These are phyloP conservation scores for Malus orientalis DNA, from an alignment of 306 rosid genomes.

Conservation along the genomic window DNA sequence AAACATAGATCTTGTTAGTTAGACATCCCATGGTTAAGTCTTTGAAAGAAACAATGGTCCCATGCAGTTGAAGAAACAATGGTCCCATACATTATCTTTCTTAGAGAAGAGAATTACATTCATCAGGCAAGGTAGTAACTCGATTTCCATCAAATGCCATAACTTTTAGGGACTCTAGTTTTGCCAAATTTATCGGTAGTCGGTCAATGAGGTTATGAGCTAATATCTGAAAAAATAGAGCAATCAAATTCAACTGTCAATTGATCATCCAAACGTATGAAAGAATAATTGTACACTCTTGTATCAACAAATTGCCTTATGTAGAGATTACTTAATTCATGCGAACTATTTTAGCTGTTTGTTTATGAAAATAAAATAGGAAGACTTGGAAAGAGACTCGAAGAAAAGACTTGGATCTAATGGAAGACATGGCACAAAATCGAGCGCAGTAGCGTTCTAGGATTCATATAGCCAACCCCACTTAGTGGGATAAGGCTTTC, in stretches of 20 bases:
- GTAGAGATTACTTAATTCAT: not conserved
- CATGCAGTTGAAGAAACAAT: not conserved
- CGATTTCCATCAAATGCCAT: constrained; percentile 81
- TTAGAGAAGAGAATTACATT: constrained; percentile 72
- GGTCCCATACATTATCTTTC: constrained; percentile 16
- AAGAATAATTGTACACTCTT: not conserved
- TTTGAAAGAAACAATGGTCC: not conserved
- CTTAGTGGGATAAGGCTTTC: too few relatives aligned
- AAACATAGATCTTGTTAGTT: constrained; percentile 21
- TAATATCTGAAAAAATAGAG: constrained; percentile 47
- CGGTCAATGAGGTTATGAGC: constrained; percentile 74
- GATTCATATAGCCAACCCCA: too few relatives aligned
- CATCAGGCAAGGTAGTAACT: constrained; percentile 85
- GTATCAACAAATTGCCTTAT: not conserved
- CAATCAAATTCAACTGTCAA: constrained; percentile 6
- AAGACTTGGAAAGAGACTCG: not conserved
- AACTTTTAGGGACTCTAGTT: constrained; percentile 76
- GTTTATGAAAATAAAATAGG: not conserved
- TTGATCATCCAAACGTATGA: not conserved
- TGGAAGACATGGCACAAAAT: too few relatives aligned
- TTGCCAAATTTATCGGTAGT: constrained; percentile 82
- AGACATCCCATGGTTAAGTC: not conserved
- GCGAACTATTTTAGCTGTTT: not conserved
- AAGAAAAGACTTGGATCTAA: too few relatives aligned
- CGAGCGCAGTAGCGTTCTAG: too few relatives aligned